phyloP scores from a whole-genome alignment of 1,284 basidiomycete species.

The Fomitopsis pinicola region DNA sequence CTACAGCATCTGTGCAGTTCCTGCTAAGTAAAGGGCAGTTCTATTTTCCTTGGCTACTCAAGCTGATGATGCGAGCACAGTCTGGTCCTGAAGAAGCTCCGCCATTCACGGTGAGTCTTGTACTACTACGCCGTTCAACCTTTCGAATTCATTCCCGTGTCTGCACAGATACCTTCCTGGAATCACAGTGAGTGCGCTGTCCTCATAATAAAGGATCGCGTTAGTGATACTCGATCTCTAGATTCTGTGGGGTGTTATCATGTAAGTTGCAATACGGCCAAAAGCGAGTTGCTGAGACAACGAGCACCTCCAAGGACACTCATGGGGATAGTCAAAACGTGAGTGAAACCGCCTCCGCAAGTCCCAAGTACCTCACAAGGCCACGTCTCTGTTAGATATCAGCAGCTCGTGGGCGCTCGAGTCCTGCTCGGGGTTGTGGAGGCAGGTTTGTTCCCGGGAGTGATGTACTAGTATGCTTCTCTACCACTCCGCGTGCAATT shows the following conservation, averaged over 20 bases:
- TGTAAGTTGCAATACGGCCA: constrained; percentile 9
- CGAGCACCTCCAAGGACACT: constrained; percentile 37
- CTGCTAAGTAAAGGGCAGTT: constrained; percentile 43
- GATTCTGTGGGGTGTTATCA: constrained; percentile 24
- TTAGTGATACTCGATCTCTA: neutral
- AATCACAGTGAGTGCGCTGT: constrained; percentile 19
- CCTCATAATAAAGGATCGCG: neutral
- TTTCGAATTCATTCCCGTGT: neutral
- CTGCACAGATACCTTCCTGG: constrained; percentile 25
- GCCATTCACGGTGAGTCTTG: constrained; percentile 21
- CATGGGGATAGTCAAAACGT: constrained; percentile 67
- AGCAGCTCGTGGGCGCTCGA: constrained; percentile 56
- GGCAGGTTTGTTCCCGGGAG: constrained; percentile 67
- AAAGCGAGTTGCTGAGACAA: too few species aligned
- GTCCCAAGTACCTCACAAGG: neutral
- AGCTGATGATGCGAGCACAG: constrained; percentile 9
- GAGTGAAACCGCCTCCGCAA: constrained; percentile 3
- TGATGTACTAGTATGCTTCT: constrained; percentile 51
- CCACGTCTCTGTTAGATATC: constrained; percentile 38
- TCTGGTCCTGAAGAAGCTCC: constrained; percentile 29
- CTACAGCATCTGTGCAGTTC: constrained; percentile 58
- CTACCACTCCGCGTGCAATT: neutral
- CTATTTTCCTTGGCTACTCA: too few species aligned
- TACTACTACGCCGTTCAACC: neutral
- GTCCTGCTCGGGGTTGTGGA: constrained; percentile 63